Percentiles rank a stretch among this genome's conserved stretches.
These are phyloP conservation scores for Coemansia sp. DNA, from an alignment of 192 early-diverging fungal species.

Conservation along the genomic window DNA sequence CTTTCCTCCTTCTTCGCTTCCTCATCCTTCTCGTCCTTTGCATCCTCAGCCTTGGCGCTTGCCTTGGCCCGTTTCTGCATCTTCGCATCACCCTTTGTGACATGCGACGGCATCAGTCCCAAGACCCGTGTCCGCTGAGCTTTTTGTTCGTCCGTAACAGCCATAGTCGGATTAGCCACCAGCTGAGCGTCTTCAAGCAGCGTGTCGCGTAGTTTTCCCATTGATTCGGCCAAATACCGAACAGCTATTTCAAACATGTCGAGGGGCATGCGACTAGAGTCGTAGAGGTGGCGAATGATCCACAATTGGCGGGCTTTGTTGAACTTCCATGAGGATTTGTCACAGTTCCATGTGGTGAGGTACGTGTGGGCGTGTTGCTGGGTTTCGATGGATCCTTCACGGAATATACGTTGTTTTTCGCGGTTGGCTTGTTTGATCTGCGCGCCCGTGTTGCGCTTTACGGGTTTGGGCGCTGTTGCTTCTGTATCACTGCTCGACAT, in stretches of 20 bases:
- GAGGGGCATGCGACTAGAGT: constrained; percentile 23
- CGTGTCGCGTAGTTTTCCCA: constrained; percentile 13
- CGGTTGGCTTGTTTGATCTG: constrained; percentile 39
- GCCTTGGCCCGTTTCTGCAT: constrained; percentile 11
- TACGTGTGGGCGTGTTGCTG: constrained; percentile 33
- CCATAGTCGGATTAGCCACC: constrained; percentile 20
- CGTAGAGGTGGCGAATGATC: constrained; percentile 45
- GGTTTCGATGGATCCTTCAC: constrained; percentile 28
- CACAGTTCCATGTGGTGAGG: constrained; percentile 21
- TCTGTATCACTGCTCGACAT: constrained; percentile 1
- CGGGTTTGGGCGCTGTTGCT: constrained; percentile 12
- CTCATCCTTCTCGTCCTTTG: constrained; percentile 8
- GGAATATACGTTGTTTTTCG: constrained; percentile 24
- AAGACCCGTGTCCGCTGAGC: constrained; percentile 16
- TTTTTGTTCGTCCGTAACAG: constrained; percentile 8
- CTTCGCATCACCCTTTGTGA: constrained; percentile 32
- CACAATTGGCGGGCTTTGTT: constrained; percentile 49
- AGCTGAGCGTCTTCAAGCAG: constrained; percentile 31
- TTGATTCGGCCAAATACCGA: constrained; percentile 18
- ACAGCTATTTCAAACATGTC: constrained; percentile 28
- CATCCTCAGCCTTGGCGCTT: neutral
- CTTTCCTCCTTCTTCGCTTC: neutral
- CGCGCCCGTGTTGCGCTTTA: constrained; percentile 35
- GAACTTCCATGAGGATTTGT: constrained; percentile 40
- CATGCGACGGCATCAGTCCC: constrained; percentile 38